Evolutionary conservation across 768 basidiomycete species (phyloP).

Genomic region (Tulasnella calospora): DNA sequence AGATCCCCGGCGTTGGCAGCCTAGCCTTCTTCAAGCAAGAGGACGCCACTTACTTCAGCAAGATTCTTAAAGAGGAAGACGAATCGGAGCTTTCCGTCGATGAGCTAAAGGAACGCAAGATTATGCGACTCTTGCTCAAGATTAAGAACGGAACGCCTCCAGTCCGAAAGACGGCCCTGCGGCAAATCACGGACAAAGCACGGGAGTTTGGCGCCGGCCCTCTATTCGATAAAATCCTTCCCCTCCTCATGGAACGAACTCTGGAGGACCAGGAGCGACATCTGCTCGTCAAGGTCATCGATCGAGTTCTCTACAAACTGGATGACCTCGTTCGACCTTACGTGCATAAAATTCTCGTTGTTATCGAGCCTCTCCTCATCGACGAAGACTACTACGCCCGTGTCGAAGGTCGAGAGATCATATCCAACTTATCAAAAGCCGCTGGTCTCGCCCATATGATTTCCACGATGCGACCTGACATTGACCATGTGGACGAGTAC

Average conservation of each 20-base stretch:
- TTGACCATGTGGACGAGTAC: constrained; percentile 98
- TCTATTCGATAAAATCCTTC: constrained; percentile 96
- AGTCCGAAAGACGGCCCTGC: constrained; percentile 92
- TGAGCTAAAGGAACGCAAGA: constrained; percentile 99
- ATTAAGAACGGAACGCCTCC: constrained; percentile 99
- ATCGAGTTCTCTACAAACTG: constrained; percentile 96
- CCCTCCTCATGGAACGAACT: constrained; percentile 94
- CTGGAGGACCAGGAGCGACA: constrained; percentile 98
- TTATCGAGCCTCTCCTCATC: constrained; percentile 97
- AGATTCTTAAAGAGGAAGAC: constrained; percentile 92
- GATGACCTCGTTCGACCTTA: constrained; percentile 98
- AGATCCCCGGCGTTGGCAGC: constrained; percentile 95
- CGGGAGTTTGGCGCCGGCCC: constrained; percentile 98
- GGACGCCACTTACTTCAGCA: constrained; percentile 96
- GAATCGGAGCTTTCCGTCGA: constrained; percentile 89
- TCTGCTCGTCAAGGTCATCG: constrained; percentile 96
- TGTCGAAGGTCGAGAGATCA: constrained; percentile 98
- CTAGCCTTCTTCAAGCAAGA: constrained; percentile 98
- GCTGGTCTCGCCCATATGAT: constrained; percentile 99
- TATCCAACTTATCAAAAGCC: constrained; percentile 96
- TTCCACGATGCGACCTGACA: constrained; percentile 99
- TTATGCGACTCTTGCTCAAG: constrained; percentile 94
- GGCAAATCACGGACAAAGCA: constrained; percentile 98
- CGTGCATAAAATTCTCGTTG: constrained; percentile 98
- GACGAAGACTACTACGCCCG: constrained; percentile 96